phyloP scores from a whole-genome alignment of 192 early-diverging fungal species.

The Dimargaris xerosporica region DNA sequence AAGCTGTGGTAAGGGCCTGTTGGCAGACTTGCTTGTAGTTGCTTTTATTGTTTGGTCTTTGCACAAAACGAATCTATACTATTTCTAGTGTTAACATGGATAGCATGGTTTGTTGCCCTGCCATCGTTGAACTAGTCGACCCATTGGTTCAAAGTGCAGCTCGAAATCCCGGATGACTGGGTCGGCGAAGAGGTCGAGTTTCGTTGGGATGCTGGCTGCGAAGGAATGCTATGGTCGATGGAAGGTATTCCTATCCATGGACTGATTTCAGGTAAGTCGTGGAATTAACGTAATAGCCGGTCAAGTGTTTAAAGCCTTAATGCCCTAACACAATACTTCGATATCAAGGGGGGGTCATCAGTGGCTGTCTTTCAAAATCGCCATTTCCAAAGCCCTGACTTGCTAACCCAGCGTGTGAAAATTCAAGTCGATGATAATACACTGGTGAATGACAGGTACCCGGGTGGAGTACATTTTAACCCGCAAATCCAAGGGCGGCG shows the following conservation, averaged over 20 bases:
- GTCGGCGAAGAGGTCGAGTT: conserved; percentile 67
- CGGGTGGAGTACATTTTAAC: conserved; percentile 37
- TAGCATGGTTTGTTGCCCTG: conserved; percentile 13
- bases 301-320: conserved; percentile 27
- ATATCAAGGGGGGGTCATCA: no score
- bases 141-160: conserved; percentile 55
- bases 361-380: no score
- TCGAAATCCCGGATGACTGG: conserved; percentile 55
- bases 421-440: no score
- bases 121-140: conserved; percentile 40
- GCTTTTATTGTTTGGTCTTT: neutral
- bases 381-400: no score
- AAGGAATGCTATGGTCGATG: conserved; percentile 80
- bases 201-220: conserved; percentile 72
- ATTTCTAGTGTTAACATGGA: conserved; percentile 7
- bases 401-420: no score
- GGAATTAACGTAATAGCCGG: conserved; percentile 38
- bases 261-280: conserved; percentile 58
- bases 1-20: neutral
- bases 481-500: conserved; percentile 26
- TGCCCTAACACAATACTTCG: no score
- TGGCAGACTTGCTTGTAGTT: neutral
- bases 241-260: conserved; percentile 75
- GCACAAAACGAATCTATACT: neutral
- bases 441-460: conserved; percentile 26